Percentiles rank a stretch among this genome's conserved stretches.
phyloP scores from a whole-genome alignment of 805 yeast genomes.

The Wickerhamomyces hampshirensis region DNA sequence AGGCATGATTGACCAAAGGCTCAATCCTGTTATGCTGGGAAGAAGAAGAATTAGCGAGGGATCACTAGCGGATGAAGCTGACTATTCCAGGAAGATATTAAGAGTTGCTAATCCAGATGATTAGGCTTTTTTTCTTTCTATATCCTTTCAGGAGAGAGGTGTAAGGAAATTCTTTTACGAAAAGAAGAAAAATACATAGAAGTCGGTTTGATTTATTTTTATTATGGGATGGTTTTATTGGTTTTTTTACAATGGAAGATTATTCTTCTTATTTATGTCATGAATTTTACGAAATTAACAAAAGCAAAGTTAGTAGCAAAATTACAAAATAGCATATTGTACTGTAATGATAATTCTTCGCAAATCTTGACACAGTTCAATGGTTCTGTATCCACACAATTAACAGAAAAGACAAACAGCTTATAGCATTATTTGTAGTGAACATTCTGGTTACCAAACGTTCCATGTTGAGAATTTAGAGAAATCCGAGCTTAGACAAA shows the following conservation, averaged over 20 bases:
- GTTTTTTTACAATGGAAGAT: not conserved
- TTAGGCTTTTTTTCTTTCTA: constrained; percentile 6
- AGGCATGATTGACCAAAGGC: constrained; percentile 52
- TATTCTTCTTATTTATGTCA: not conserved
- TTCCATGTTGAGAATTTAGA: too few species aligned
- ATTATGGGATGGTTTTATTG: not conserved
- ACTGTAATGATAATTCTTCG: too few species aligned
- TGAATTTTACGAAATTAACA: not conserved
- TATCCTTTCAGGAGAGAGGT: too few species aligned
- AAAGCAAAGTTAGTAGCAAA: too few species aligned
- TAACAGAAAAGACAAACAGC: not conserved
- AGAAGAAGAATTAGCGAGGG: constrained; percentile 83
- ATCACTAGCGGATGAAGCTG: constrained; percentile 80
- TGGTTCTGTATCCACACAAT: too few species aligned
- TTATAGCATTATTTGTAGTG: too few species aligned
- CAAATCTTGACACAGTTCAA: too few species aligned
- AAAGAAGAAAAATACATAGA: not conserved
- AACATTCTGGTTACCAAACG: too few species aligned
- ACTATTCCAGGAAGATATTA: constrained; percentile 72
- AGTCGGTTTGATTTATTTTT: not conserved
- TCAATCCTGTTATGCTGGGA: constrained; percentile 75
- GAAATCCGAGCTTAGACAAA: too few species aligned
- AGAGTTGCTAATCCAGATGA: constrained; percentile 89
- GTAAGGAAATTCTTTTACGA: not conserved
- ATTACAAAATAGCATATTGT: too few species aligned